Evolutionary conservation across 2,329 filamentous ascomycete species (phyloP).

Genomic region (Penicillium sp.): DNA sequence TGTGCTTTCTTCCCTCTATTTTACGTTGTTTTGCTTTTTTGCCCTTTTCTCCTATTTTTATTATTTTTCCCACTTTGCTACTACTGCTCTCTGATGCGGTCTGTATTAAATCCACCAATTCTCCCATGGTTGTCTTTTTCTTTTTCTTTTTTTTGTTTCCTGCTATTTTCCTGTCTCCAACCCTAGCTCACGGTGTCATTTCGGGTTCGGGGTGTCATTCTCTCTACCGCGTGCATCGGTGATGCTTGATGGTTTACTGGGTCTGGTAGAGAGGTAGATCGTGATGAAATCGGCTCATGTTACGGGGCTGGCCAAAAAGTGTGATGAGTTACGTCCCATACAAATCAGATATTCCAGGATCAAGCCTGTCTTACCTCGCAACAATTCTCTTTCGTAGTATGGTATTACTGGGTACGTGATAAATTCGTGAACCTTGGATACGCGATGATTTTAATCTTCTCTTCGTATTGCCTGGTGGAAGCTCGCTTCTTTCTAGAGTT

Average conservation of each 20-base stretch:
- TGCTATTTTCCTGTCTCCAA: constrained; percentile 12
- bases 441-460: too few species aligned
- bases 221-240: constrained; percentile 16
- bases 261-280: constrained; percentile 21
- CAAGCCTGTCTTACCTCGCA: neutral
- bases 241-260: constrained; percentile 17
- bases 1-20: constrained; percentile 8
- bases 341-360: constrained; percentile 16
- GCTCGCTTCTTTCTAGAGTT: too few species aligned
- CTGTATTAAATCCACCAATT: constrained; percentile 36
- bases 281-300: constrained; percentile 18
- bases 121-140: constrained; percentile 21
- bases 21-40: constrained; percentile 7
- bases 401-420: too few species aligned
- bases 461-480: too few species aligned
- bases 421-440: too few species aligned
- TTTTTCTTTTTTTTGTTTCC: constrained; percentile 19
- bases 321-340: constrained; percentile 26
- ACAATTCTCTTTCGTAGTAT: neutral
- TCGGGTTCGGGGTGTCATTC: constrained; percentile 19
- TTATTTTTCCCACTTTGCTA: constrained; percentile 21
- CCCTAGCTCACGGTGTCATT: constrained; percentile 21
- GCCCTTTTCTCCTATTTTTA: constrained; percentile 16
- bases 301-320: constrained; percentile 21
- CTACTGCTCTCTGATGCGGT: constrained; percentile 25